Percentiles rank a stretch among this genome's conserved stretches.
Evolutionary conservation across 768 basidiomycete genomes (phyloP).

Genomic region (Lactifluus piperatus): DNA sequence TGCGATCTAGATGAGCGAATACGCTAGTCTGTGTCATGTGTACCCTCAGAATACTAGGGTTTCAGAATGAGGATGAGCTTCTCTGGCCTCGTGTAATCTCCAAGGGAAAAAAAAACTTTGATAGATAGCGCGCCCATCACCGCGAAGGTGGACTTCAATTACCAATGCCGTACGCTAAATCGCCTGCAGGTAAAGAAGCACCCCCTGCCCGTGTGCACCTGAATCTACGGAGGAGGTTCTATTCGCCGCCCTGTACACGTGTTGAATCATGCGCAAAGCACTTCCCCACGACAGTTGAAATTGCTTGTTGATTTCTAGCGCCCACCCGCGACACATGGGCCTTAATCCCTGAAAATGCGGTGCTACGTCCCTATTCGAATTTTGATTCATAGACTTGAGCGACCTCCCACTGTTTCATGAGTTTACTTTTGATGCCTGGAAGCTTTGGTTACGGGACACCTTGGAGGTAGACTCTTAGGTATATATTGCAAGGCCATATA

Average conservation of each 20-base stretch:
- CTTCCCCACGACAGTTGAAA: background rate
- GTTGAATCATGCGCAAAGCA: constrained; percentile 1
- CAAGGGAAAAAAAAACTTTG: background rate
- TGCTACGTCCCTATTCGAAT: too few species aligned
- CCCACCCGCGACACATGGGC: background rate
- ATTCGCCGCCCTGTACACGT: constrained; percentile 8
- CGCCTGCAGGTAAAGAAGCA: background rate
- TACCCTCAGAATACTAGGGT: background rate
- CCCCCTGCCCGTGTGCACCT: background rate
- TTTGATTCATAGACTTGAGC: background rate
- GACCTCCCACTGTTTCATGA: too few species aligned
- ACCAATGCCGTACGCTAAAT: background rate
- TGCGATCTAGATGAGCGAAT: background rate
- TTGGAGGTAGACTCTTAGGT: too few species aligned
- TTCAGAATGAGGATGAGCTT: background rate
- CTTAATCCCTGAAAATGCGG: too few species aligned
- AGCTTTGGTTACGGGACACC: too few species aligned
- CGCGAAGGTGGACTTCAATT: background rate
- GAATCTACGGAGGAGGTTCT: background rate
- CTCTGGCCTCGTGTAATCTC: background rate
- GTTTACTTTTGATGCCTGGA: too few species aligned
- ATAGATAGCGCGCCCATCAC: background rate
- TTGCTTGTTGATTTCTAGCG: background rate
- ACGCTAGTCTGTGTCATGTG: background rate
- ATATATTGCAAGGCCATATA: background rate